phyloP scores from a whole-genome alignment of 2,329 filamentous ascomycete genomes.

The Amauroascus niger region DNA sequence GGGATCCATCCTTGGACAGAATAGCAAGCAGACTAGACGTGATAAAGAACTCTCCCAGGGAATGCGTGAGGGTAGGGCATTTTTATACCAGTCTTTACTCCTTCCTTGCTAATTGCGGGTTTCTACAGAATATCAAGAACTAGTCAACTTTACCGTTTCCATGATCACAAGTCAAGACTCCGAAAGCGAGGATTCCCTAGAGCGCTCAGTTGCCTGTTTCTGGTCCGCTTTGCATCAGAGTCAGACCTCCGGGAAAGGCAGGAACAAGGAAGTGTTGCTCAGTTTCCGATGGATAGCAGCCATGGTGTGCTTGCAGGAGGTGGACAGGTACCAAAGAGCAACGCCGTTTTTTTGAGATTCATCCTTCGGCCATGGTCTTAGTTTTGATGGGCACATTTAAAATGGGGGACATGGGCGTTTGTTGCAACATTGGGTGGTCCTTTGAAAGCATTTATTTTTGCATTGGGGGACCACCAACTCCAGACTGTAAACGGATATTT shows the following conservation, averaged over 20 bases:
- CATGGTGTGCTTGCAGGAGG: constrained; percentile 21
- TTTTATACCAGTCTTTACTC: not conserved
- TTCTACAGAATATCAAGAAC: constrained; percentile 19
- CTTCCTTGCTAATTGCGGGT: not conserved
- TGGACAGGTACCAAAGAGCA: constrained; percentile 20
- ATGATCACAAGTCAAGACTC: constrained; percentile 19
- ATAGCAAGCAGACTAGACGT: constrained; percentile 18
- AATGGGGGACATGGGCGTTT: not conserved
- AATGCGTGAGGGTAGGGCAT: constrained; percentile 20
- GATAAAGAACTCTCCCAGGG: constrained; percentile 21
- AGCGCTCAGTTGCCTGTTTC: constrained; percentile 23
- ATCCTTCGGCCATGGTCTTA: not conserved
- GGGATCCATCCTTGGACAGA: constrained; percentile 19
- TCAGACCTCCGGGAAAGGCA: not conserved
- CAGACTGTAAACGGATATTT: too few relatives aligned
- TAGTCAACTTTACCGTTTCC: constrained; percentile 20
- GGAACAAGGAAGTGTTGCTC: constrained; percentile 15
- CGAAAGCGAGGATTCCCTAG: constrained; percentile 19
- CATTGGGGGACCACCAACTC: too few relatives aligned
- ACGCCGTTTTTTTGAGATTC: not conserved
- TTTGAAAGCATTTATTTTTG: too few relatives aligned
- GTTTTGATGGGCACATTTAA: not conserved
- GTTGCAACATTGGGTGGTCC: too few relatives aligned
- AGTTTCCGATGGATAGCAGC: constrained; percentile 24
- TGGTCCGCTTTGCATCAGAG: constrained; percentile 15